phyloP scores from a whole-genome alignment of 2,329 filamentous ascomycete species.

The Ophiostoma montium region DNA sequence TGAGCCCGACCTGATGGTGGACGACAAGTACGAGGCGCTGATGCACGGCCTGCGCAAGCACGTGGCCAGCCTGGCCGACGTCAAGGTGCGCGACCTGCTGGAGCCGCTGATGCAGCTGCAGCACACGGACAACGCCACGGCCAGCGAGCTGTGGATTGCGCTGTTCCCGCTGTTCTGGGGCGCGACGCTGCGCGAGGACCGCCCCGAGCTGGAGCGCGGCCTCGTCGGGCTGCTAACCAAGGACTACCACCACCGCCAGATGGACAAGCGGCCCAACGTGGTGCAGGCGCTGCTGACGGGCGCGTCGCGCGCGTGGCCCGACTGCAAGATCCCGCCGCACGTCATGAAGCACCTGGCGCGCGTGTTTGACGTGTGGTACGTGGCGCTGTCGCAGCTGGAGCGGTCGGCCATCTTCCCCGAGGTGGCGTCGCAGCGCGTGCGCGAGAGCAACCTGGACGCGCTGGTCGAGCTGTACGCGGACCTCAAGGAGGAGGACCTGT shows the following conservation, averaged over 20 bases:
- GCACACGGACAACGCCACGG: constrained; percentile 68
- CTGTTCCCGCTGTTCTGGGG: constrained; percentile 94
- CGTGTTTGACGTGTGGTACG: constrained; percentile 95
- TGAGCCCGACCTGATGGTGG: constrained; percentile 54
- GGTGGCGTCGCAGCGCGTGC: constrained; percentile 67
- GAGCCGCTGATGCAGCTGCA: constrained; percentile 87
- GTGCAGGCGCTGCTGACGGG: constrained; percentile 85
- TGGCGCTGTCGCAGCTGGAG: constrained; percentile 80
- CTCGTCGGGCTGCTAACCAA: constrained; percentile 85
- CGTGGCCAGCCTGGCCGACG: constrained; percentile 65
- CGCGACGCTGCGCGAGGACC: constrained; percentile 72
- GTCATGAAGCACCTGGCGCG: constrained; percentile 90
- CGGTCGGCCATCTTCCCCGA: constrained; percentile 74
- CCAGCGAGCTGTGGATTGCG: constrained; percentile 79
- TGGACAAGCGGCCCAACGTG: constrained; percentile 91
- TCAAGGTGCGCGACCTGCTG: constrained; percentile 76
- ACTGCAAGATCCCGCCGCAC: constrained; percentile 87
- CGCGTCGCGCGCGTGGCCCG: constrained; percentile 67
- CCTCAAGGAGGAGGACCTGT: constrained; percentile 89
- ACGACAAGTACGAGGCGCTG: constrained; percentile 69
- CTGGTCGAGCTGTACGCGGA: constrained; percentile 85
- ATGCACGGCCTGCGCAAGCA: constrained; percentile 73
- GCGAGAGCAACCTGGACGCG: constrained; percentile 91
- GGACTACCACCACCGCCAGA: constrained; percentile 86
- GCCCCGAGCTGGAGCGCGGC: constrained; percentile 77